Percentiles rank a stretch among this genome's conserved stretches.
Conservation (phyloP, 2,329 filamentous ascomycete genomes). For the Colletotrichum echinochloae region DNA sequence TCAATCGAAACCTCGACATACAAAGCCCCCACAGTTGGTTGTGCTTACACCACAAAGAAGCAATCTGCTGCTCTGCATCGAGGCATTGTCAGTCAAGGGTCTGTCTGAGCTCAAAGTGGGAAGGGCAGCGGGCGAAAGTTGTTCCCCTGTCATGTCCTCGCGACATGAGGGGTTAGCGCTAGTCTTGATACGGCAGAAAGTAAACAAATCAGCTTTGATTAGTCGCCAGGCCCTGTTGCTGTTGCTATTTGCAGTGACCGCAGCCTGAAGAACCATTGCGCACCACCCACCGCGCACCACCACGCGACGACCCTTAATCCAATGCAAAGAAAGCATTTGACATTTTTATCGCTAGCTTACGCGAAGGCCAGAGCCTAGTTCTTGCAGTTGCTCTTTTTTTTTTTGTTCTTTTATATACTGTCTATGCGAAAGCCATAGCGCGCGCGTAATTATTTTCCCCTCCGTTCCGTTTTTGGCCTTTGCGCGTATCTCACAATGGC, state of each 20-base stretch:
- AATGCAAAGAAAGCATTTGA: conserved; percentile 31
- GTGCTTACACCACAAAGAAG: not conserved
- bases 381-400: conserved; percentile 1
- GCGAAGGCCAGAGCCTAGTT: conserved; percentile 25
- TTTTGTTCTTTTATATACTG: conserved; percentile 18
- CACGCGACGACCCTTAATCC: conserved; percentile 31
- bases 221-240: conserved; percentile 23
- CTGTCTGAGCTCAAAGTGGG: not conserved
- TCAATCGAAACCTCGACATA: not conserved
- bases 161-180: conserved; percentile 9
- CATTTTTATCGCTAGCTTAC: conserved; percentile 19
- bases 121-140: conserved; percentile 31
- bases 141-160: conserved; percentile 33
- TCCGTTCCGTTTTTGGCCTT: not conserved
- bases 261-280: conserved; percentile 10
- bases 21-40: not conserved
- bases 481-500: conserved; percentile 47
- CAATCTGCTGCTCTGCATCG: not conserved
- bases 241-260: conserved; percentile 10
- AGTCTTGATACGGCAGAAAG: conserved; percentile 20
- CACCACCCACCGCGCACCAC: conserved; percentile 28
- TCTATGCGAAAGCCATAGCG: conserved; percentile 27
- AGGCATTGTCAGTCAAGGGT: not conserved
- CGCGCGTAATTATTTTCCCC: not conserved
- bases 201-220: conserved; percentile 40